Conservation (phyloP, 495 filamentous ascomycete genomes). For the Opeltia flavorubescens region DNA sequence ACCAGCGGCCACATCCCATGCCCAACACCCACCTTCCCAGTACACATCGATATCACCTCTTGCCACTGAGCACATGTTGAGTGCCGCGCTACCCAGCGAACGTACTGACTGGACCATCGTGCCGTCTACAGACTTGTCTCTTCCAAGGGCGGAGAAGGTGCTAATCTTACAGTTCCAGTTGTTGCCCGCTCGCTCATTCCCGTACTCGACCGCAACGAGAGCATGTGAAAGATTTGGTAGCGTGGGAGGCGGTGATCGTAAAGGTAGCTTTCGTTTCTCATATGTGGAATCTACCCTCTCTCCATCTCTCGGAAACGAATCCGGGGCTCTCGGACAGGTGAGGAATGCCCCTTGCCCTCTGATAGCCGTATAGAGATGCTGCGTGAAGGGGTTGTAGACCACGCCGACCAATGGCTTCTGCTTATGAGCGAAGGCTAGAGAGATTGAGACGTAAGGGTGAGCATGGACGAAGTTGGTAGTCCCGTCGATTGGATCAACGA, state of each 20-base stretch:
- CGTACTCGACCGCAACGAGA: slow-evolving; percentile 61
- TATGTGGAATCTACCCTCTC: slow-evolving; percentile 8
- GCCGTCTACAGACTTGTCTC: slow-evolving; percentile 49
- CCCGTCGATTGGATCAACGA: slow-evolving; percentile 73
- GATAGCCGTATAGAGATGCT: slow-evolving; percentile 51
- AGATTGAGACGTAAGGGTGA: slow-evolving; percentile 50
- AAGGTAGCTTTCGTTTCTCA: slow-evolving; percentile 26
- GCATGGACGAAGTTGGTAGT: slow-evolving; percentile 73
- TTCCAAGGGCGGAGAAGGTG: slow-evolving; percentile 55
- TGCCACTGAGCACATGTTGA: slow-evolving; percentile 75
- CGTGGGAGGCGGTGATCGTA: slow-evolving; percentile 36
- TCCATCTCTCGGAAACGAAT: neutral
- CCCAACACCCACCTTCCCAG: slow-evolving; percentile 92
- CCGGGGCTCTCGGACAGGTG: slow-evolving; percentile 15
- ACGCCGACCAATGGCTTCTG: slow-evolving; percentile 53
- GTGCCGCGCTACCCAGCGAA: slow-evolving; percentile 61
- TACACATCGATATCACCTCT: slow-evolving; percentile 67
- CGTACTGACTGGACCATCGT: slow-evolving; percentile 74
- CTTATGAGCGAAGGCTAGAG: slow-evolving; percentile 53
- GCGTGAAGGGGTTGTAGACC: slow-evolving; percentile 62
- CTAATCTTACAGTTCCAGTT: slow-evolving; percentile 58
- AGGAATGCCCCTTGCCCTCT: slow-evolving; percentile 47
- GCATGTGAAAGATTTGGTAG: slow-evolving; percentile 38
- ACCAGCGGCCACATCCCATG: slow-evolving; percentile 86
- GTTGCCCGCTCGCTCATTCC: slow-evolving; percentile 45